A percentile compares a stretch with the other conserved stretches of the same genome.
These are phyloP conservation scores for Fraxinus quadrangulata DNA, from an alignment of 257 asterid species.

Conservation along the genomic window DNA sequence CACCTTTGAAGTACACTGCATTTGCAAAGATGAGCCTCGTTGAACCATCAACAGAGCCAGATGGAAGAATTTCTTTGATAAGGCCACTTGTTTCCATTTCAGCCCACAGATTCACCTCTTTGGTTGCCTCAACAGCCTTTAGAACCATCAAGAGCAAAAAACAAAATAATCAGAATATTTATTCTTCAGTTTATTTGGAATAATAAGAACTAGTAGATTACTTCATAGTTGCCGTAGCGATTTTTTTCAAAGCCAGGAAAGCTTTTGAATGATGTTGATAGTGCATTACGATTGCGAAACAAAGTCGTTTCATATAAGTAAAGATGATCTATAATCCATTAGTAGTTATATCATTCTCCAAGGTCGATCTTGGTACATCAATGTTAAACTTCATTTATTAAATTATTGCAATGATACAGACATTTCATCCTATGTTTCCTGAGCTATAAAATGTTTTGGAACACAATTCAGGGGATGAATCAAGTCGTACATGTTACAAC, in stretches of 20 bases:
- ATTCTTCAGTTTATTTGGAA: background rate
- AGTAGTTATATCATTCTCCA: background rate
- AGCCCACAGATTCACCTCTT: constrained; percentile 28
- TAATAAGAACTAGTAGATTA: too few relatives aligned
- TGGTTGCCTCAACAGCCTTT: constrained; percentile 33
- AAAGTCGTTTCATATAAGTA: background rate
- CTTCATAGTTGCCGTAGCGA: background rate
- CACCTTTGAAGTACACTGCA: constrained; percentile 45
- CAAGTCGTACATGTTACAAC: too few relatives aligned
- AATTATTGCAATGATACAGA: too few relatives aligned
- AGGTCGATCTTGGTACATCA: background rate
- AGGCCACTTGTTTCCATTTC: constrained; percentile 36
- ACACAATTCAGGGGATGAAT: too few relatives aligned
- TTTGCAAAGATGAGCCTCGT: constrained; percentile 40
- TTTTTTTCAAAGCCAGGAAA: background rate
- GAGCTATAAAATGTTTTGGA: too few relatives aligned
- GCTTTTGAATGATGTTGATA: background rate
- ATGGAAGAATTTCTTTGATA: constrained; percentile 42
- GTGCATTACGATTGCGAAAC: background rate
- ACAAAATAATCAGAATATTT: background rate
- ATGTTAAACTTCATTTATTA: background rate
- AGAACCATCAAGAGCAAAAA: background rate
- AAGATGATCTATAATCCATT: background rate
- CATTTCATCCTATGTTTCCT: too few relatives aligned
- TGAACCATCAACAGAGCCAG: constrained; percentile 29